phyloP scores from a whole-genome alignment of 345 rosid genomes.

The Pugionium dolabratum region DNA sequence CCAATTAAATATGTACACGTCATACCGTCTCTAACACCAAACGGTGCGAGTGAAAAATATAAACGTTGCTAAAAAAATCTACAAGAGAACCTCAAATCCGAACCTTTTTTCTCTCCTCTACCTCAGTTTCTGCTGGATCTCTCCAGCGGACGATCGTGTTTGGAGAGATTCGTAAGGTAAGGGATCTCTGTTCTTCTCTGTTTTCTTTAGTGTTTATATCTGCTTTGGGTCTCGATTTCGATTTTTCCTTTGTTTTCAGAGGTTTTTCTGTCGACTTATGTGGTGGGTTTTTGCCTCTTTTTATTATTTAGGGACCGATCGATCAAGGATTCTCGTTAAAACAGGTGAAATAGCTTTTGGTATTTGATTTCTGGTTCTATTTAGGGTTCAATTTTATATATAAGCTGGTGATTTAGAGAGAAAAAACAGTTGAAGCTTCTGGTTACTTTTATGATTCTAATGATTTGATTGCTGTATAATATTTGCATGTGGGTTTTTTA shows the following conservation, averaged over 20 bases:
- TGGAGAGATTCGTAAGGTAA: constrained; percentile 40
- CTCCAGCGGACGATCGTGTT: constrained; percentile 3
- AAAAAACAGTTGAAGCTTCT: not conserved
- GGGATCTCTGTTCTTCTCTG: not conserved
- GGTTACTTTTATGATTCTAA: not conserved
- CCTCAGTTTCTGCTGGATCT: constrained; percentile 46
- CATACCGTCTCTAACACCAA: constrained; percentile 36
- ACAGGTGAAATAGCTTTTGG: constrained; percentile 30
- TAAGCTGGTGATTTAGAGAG: not conserved
- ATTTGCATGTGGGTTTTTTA: constrained; percentile 27
- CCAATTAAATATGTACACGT: constrained; percentile 35
- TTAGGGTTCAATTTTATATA: constrained; percentile 30
- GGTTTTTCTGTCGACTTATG: constrained; percentile 27
- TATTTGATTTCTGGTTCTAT: not conserved
- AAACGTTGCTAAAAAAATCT: constrained; percentile 14
- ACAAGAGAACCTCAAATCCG: constrained; percentile 23
- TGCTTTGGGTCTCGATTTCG: constrained; percentile 1
- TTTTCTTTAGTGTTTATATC: not conserved
- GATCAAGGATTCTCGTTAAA: constrained; percentile 30
- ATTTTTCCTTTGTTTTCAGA: not conserved
- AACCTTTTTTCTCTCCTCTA: constrained; percentile 26
- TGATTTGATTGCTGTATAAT: constrained; percentile 21
- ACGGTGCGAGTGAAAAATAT: constrained; percentile 31
- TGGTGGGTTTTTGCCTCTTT: constrained; percentile 6
- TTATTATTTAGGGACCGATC: constrained; percentile 32